Evolutionary conservation across 2,329 filamentous ascomycete species (phyloP).

Genomic region (Nectriaceae sp.): DNA sequence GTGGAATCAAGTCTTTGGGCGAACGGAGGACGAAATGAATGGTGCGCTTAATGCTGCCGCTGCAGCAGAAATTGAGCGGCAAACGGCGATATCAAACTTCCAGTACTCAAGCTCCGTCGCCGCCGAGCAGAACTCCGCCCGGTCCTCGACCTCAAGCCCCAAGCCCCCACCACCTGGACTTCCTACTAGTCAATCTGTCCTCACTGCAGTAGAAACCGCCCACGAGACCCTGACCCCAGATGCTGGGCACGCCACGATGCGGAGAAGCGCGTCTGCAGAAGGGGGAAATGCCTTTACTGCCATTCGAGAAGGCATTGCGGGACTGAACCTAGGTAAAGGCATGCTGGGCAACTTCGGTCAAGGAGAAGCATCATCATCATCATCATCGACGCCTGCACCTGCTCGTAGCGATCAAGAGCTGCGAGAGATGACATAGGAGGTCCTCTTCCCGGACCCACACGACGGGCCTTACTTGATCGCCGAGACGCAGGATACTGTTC

Average conservation of each 20-base stretch:
- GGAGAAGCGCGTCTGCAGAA: conserved; percentile 49
- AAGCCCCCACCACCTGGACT: conserved; percentile 42
- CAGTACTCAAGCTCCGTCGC: conserved; percentile 31
- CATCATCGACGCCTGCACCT: conserved; percentile 16
- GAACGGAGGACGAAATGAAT: conserved; percentile 93
- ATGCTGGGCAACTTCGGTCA: conserved; percentile 39
- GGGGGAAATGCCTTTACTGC: conserved; percentile 45
- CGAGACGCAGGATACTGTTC: conserved; percentile 31
- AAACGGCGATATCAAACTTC: conserved; percentile 38
- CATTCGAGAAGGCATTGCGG: conserved; percentile 50
- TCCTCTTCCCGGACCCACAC: conserved; percentile 37
- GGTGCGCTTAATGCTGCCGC: conserved; percentile 58
- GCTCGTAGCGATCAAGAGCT: conserved; percentile 43
- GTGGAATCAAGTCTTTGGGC: conserved; percentile 89
- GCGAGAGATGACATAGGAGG: conserved; percentile 48
- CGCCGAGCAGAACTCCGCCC: conserved; percentile 27
- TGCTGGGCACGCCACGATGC: conserved; percentile 37
- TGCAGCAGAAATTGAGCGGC: conserved; percentile 47
- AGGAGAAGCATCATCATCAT: conserved; percentile 26
- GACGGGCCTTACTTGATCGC: conserved; percentile 35
- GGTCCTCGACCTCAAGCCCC: conserved; percentile 35
- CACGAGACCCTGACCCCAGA: conserved; percentile 52
- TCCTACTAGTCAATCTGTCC: conserved; percentile 51
- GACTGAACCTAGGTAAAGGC: conserved; percentile 50
- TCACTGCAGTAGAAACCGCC: conserved; percentile 60